phyloP scores from a whole-genome alignment of 495 filamentous ascomycete species.

The Polyplosphaeria fusca region DNA sequence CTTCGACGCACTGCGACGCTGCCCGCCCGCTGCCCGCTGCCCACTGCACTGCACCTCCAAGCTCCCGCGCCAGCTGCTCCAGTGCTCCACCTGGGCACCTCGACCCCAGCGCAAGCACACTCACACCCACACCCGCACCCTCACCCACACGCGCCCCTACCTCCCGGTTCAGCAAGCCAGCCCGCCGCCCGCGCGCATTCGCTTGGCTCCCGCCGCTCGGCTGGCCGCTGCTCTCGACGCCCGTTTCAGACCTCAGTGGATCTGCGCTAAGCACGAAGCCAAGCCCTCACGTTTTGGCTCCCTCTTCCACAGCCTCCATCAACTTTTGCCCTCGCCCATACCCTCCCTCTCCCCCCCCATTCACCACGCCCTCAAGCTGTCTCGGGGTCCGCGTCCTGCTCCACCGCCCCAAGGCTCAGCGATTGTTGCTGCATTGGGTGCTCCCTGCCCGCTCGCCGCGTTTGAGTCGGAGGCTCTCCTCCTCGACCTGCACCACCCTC shows the following conservation, averaged over 20 bases:
- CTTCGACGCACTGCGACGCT: too few species aligned
- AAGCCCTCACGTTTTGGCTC: conserved; percentile 11
- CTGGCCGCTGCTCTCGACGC: not conserved
- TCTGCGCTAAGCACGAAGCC: not conserved
- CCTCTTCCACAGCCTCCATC: conserved; percentile 23
- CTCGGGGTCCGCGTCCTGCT: conserved; percentile 10
- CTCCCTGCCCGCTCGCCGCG: not conserved
- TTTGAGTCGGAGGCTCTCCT: conserved; percentile 23
- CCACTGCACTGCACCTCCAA: not conserved
- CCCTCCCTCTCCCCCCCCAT: not conserved
- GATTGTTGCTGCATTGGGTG: conserved; percentile 11
- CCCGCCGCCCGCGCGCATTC: not conserved
- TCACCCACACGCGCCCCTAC: too few species aligned
- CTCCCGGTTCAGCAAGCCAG: not conserved
- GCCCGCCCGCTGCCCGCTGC: not conserved
- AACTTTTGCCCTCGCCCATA: conserved; percentile 8
- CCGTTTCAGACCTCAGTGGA: not conserved
- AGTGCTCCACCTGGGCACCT: not conserved
- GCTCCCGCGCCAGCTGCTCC: not conserved
- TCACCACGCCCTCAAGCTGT: not conserved
- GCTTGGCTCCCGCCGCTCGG: conserved; percentile 7
- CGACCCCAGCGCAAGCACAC: not conserved
- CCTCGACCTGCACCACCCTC: conserved; percentile 16
- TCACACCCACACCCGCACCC: too few species aligned
- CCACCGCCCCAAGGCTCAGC: not conserved